Conservation (phyloP, 768 basidiomycete genomes). For the Gloeopeniophorella convolvens region DNA sequence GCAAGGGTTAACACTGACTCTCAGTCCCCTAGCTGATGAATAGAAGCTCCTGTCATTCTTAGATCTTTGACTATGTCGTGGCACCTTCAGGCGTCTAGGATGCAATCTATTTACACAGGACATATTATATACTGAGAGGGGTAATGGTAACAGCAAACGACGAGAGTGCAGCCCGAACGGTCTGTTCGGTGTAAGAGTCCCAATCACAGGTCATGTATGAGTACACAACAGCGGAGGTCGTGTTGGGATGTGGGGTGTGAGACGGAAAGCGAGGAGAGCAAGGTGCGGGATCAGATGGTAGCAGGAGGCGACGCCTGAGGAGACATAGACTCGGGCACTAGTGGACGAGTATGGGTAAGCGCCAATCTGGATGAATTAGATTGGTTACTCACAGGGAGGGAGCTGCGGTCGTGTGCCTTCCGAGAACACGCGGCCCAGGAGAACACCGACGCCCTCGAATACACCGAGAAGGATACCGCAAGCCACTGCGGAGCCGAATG, state of each 20-base stretch:
- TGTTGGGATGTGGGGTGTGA: neutral
- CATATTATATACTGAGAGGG: conserved; percentile 16
- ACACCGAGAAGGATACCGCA: conserved; percentile 95
- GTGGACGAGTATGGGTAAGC: neutral
- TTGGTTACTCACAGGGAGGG: conserved; percentile 56
- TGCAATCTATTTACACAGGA: conserved; percentile 15
- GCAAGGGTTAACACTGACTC: neutral
- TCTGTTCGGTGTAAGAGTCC: neutral
- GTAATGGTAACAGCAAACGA: neutral
- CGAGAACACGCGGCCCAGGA: conserved; percentile 83
- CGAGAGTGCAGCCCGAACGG: neutral
- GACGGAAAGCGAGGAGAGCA: neutral
- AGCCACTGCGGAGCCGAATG: conserved; percentile 87
- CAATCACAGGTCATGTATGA: neutral
- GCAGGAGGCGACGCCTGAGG: conserved; percentile 13
- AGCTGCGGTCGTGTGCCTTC: conserved; percentile 75
- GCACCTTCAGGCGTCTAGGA: conserved; percentile 2
- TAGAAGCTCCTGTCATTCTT: neutral
- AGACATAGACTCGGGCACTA: conserved; percentile 19
- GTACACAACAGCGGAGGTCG: neutral
- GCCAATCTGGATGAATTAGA: neutral
- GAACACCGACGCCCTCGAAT: conserved; percentile 91
- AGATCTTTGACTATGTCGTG: neutral
- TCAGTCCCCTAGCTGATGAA: neutral
- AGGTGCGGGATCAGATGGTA: conserved; percentile 5